Evolutionary conservation across 2,329 filamentous ascomycete genomes (phyloP).

Genomic region (Fusarium chuoi): DNA sequence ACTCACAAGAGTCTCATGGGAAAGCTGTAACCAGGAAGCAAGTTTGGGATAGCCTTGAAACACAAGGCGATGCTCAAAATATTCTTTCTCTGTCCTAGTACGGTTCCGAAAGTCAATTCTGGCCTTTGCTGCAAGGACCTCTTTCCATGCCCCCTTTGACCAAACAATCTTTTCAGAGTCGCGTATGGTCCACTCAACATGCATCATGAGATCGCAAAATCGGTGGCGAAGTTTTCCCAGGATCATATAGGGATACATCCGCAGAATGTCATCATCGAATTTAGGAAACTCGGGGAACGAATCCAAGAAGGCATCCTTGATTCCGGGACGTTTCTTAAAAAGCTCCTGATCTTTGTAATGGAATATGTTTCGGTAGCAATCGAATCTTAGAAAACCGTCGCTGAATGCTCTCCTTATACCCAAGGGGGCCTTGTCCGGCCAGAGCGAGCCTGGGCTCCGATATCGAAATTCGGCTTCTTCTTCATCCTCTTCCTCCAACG

Average conservation of each 20-base stretch:
- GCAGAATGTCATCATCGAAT: neutral
- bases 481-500: too few relatives aligned
- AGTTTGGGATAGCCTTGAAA: neutral
- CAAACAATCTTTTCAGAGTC: too few relatives aligned
- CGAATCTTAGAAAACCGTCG: neutral
- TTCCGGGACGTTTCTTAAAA: fast-evolving
- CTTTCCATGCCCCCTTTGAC: neutral
- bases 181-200: too few relatives aligned
- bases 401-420: neutral
- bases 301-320: neutral
- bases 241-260: neutral
- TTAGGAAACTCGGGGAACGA: neutral
- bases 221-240: fast-evolving
- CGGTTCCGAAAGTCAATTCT: neutral
- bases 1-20: neutral
- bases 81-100: fast-evolving
- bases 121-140: neutral
- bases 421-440: neutral
- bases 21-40: neutral
- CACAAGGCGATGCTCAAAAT: neutral
- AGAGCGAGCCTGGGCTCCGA: neutral
- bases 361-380: fast-evolving
- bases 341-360: fast-evolving
- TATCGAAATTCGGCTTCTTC: neutral
- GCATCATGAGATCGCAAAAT: fast-evolving